These are phyloP conservation scores for Chlamydomonas sp. DNA, from an alignment of 139 green algal genomes.

Conservation along the genomic window DNA sequence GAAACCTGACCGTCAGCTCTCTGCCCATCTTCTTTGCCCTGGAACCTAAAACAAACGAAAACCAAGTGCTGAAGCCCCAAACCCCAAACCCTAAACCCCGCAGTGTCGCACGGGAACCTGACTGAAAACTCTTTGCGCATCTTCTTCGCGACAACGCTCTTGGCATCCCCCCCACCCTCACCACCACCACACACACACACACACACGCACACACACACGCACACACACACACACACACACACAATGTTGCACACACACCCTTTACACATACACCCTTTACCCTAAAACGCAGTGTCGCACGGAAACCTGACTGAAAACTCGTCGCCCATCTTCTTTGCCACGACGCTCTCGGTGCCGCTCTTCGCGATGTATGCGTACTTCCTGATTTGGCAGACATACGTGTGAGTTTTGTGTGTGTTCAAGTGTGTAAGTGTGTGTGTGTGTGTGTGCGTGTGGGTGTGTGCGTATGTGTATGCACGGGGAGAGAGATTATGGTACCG, in stretches of 20 bases:
- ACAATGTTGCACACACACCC: no score
- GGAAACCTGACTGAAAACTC: constrained; percentile 55
- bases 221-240: background rate
- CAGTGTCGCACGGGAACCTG: constrained; percentile 43
- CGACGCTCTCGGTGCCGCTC: constrained; percentile 12
- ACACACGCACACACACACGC: background rate
- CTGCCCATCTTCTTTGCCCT: background rate
- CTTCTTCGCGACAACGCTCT: constrained; percentile 2
- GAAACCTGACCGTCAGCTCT: background rate
- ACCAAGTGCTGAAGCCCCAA: no score
- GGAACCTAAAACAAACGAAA: background rate
- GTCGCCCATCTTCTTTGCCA: constrained; percentile 37
- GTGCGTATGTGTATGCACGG: no score
- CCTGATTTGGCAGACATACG: constrained; percentile 52
- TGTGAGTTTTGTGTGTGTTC: no score
- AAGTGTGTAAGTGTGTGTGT: no score
- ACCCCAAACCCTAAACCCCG: no score
- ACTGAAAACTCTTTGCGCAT: background rate
- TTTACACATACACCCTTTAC: no score
- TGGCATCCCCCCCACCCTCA: background rate
- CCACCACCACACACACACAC: background rate
- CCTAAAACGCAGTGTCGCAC: constrained; percentile 44
- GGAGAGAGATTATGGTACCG: no score
- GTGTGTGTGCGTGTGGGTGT: no score
- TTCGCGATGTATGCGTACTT: constrained; percentile 51